phyloP scores from a whole-genome alignment of 352 stramenopile species.

The Plasmopara muralis region DNA sequence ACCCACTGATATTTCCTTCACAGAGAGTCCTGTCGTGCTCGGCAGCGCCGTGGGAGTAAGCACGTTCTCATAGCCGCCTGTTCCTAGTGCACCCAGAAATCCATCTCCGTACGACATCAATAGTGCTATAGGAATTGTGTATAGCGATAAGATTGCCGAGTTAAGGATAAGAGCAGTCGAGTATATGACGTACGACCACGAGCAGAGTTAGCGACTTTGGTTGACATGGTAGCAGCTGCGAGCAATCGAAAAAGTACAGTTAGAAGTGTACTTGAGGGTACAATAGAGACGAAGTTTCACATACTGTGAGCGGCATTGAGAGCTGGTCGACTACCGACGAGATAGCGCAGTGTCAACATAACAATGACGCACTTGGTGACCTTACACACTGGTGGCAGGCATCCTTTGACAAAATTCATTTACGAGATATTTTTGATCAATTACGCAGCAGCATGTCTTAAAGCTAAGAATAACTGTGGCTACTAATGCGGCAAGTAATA shows the following conservation, averaged over 20 bases:
- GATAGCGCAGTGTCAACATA: constrained; percentile 18
- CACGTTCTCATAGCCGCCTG: constrained; percentile 55
- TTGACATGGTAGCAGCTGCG: constrained; percentile 18
- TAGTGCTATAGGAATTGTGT: constrained; percentile 16
- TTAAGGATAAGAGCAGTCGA: neutral
- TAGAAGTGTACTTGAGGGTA: neutral
- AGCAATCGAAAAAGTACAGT: neutral
- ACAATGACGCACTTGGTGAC: neutral
- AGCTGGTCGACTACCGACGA: constrained; percentile 10
- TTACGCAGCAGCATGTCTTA: too few relatives aligned
- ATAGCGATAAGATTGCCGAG: neutral
- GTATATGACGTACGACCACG: constrained; percentile 19
- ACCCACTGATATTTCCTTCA: constrained; percentile 63
- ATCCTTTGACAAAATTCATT: too few relatives aligned
- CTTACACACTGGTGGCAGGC: too few relatives aligned
- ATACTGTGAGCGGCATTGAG: constrained; percentile 19
- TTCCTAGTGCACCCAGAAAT: constrained; percentile 68
- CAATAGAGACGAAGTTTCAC: neutral
- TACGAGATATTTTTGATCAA: too few relatives aligned
- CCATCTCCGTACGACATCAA: constrained; percentile 75
- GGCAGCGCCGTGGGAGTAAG: constrained; percentile 35
- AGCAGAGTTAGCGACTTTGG: constrained; percentile 10
- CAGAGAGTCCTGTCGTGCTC: constrained; percentile 34
- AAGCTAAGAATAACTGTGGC: too few relatives aligned
- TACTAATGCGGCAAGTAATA: too few relatives aligned